Evolutionary conservation across 1,284 basidiomycete genomes (phyloP), one percentile per base, ranked within the genome.

Genomic region (Macrocybe sp.): DNA sequence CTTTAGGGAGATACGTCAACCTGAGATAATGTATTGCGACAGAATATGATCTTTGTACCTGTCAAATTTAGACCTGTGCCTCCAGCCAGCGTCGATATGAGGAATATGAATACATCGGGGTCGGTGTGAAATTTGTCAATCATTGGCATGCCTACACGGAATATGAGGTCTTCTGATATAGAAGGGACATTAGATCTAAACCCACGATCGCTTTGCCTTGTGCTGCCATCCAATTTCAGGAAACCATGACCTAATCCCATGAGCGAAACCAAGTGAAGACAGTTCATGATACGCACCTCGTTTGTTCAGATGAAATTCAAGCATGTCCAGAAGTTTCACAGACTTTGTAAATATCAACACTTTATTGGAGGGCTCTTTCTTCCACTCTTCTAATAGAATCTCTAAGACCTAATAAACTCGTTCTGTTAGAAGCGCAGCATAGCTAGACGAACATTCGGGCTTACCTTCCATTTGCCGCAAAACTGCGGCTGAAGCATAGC

Each of bases 301-400:
- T 6, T 67, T 67, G 14, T 72, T 71, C 11, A 94, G 70, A 59
- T 89, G 83, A 55, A 78, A 83, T 45, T 86, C 80, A 33, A 95
- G 66, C 75, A 91, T 89, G 7, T 86, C 81, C 14, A 95, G 69
- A 11, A 95, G 67, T 60, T 89, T 90, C 49, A 90, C 81, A 1
- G 87, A 87, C 61, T 90, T 90, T 2, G 90, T 92, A 65, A 95
- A 95, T 46, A 93, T 82, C 16, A 93, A 70, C 22, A 92, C 84
- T 60, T 91, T 92, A 64, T 88, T 93, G 1, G 72, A 69, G 2
- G 52, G 57, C 50, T 85, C 83, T 54, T 72, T 76, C 38, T 69
- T 67, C 87, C 87, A 89, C 49, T 80, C 76, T 31, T 66, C 70
- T 11, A 93, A 67, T 0, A 93, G 68, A 1, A 73, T 68, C 49